Percentiles rank a stretch among this genome's conserved stretches.
phyloP scores from a whole-genome alignment of 805 yeast genomes.

The Pichia nanzhaoensis region DNA sequence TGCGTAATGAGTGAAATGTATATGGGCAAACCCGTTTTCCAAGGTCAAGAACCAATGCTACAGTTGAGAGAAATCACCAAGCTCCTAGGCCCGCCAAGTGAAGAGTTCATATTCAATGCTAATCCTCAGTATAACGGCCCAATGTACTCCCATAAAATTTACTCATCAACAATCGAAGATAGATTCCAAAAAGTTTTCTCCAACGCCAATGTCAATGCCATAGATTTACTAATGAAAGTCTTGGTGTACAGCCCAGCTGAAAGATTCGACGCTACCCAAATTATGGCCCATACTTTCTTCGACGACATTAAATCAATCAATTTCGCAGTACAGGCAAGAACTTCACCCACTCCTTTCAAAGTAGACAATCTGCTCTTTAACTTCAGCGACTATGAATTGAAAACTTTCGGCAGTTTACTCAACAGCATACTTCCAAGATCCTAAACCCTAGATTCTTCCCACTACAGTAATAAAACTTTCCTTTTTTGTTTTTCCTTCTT shows the following conservation, averaged over 20 bases:
- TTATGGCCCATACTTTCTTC: constrained; percentile 83
- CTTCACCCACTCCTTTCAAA: constrained; percentile 31
- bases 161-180: constrained; percentile 21
- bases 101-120: constrained; percentile 61
- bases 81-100: constrained; percentile 81
- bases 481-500: neutral
- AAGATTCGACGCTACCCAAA: constrained; percentile 74
- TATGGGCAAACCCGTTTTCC: constrained; percentile 90
- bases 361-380: constrained; percentile 48
- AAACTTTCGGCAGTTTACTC: constrained; percentile 24
- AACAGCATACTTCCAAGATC: constrained; percentile 22
- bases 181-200: constrained; percentile 59
- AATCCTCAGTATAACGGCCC: constrained; percentile 75
- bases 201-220: constrained; percentile 76
- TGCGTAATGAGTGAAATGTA: constrained; percentile 94
- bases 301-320: constrained; percentile 65
- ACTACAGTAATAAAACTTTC: neutral
- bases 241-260: constrained; percentile 86
- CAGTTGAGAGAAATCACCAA: constrained; percentile 90
- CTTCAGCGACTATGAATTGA: constrained; percentile 60
- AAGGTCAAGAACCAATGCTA: constrained; percentile 82
- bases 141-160: constrained; percentile 53
- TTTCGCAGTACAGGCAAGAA: constrained; percentile 32
- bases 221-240: constrained; percentile 74
- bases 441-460: neutral